Evolutionary conservation across 371 early-diverging fungal species (phyloP).

Genomic region (Hamiltosporidium tvaerminnensis): DNA sequence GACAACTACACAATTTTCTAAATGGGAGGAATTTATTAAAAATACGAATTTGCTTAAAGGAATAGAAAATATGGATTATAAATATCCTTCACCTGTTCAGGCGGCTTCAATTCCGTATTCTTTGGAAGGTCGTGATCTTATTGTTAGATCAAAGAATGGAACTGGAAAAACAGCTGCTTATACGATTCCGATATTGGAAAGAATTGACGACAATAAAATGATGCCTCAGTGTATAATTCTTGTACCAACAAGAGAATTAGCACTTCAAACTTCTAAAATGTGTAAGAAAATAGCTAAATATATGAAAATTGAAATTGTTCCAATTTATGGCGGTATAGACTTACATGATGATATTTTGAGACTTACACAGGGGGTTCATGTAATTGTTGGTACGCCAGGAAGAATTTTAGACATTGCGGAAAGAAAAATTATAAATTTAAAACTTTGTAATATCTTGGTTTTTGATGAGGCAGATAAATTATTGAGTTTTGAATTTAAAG

Average conservation of each 20-base stretch:
- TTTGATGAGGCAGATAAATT: conserved; percentile 98
- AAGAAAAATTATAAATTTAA: conserved; percentile 67
- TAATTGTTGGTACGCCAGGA: conserved; percentile 87
- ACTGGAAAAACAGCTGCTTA: conserved; percentile 94
- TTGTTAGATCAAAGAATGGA: conserved; percentile 87
- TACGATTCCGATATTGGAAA: conserved; percentile 72
- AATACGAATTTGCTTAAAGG: conserved; percentile 87
- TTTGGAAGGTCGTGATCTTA: conserved; percentile 75
- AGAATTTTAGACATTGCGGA: conserved; percentile 79
- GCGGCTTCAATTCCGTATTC: conserved; percentile 92
- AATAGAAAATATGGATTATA: conserved; percentile 89
- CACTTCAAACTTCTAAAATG: conserved; percentile 55
- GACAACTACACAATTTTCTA: conserved; percentile 78
- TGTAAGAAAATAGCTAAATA: conserved; percentile 13
- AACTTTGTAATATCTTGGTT: conserved; percentile 67
- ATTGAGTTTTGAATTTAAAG: conserved; percentile 76
- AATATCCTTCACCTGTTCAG: conserved; percentile 89
- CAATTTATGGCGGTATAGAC: conserved; percentile 82
- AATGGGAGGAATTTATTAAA: conserved; percentile 84
- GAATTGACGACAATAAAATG: conserved; percentile 62
- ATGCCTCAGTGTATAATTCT: conserved; percentile 64
- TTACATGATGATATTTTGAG: conserved; percentile 90
- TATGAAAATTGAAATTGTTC: conserved; percentile 62
- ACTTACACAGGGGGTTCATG: conserved; percentile 64
- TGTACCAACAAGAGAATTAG: conserved; percentile 83